Evolutionary conservation across 208 protist species (phyloP).

Genomic region (Trichomonas gallinae): DNA sequence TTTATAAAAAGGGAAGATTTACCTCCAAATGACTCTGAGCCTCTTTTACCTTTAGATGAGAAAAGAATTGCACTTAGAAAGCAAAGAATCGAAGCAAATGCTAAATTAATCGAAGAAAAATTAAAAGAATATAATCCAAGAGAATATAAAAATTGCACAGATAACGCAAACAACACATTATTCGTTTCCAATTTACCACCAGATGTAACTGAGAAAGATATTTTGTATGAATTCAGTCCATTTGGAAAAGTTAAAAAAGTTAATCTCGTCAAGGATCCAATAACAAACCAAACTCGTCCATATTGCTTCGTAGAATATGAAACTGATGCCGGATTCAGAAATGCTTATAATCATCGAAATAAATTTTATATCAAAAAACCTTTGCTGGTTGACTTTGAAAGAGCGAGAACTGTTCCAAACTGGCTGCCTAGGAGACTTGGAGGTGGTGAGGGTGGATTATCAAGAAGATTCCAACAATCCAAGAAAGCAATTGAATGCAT

Average conservation of each 20-base stretch:
- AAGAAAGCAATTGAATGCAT: neutral
- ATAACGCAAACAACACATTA: neutral
- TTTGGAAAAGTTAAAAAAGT: neutral
- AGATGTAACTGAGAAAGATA: neutral
- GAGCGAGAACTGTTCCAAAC: neutral
- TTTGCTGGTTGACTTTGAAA: neutral
- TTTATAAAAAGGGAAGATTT: neutral
- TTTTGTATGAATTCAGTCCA: neutral
- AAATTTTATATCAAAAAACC: neutral
- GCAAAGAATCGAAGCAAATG: neutral
- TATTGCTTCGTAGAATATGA: slow-evolving; percentile 14
- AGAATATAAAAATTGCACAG: neutral
- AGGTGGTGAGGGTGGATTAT: neutral
- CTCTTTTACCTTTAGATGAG: neutral
- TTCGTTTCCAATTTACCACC: neutral
- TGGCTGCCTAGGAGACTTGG: neutral
- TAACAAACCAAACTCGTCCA: neutral
- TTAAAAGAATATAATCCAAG: neutral
- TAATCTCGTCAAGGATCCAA: neutral
- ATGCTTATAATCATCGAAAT: neutral
- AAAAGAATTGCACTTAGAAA: neutral
- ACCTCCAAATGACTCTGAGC: neutral
- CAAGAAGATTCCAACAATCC: neutral
- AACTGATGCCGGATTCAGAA: neutral
- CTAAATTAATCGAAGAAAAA: neutral